A percentile compares a stretch with the other conserved stretches of the same genome.
These are phyloP conservation scores for Rhizopus stolonifer DNA, from an alignment of 371 early-diverging fungal species.

Conservation along the genomic window DNA sequence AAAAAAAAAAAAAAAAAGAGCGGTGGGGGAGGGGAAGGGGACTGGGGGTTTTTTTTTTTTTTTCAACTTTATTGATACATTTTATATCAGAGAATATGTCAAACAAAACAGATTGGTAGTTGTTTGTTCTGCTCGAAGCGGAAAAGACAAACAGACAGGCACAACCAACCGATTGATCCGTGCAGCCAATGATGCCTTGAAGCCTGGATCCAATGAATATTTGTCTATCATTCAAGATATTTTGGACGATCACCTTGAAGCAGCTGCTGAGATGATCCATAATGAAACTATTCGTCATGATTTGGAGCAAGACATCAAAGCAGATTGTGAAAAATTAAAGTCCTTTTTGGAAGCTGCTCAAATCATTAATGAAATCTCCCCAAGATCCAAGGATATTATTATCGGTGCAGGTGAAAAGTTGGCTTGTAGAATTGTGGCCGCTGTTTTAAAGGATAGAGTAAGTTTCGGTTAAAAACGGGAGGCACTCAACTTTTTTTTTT, in stretches of 20 bases:
- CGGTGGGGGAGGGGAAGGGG: too few relatives aligned
- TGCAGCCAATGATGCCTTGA: conserved; percentile 72
- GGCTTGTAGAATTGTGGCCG: conserved; percentile 87
- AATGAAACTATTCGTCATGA: conserved; percentile 52
- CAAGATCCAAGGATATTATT: conserved; percentile 92
- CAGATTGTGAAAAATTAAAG: conserved; percentile 75
- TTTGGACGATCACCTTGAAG: conserved; percentile 76
- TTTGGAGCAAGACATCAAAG: conserved; percentile 60
- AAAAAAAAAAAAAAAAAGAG: too few relatives aligned
- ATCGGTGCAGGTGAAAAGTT: conserved; percentile 94
- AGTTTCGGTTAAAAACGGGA: conserved; percentile 58
- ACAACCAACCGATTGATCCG: conserved; percentile 74
- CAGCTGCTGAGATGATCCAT: conserved; percentile 59
- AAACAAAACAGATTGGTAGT: conserved; percentile 70
- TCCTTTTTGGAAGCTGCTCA: conserved; percentile 91
- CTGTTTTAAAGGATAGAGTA: conserved; percentile 71
- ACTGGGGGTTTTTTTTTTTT: too few relatives aligned
- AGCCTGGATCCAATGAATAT: conserved; percentile 60
- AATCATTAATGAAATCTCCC: conserved; percentile 95
- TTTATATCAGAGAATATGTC: conserved; percentile 43
- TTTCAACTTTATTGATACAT: background rate
- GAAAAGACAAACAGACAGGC: conserved; percentile 73
- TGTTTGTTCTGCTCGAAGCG: conserved; percentile 83
- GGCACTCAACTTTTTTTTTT: conserved; percentile 83
- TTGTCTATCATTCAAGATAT: conserved; percentile 79